Evolutionary conservation across 2,329 filamentous ascomycete species (phyloP), one percentile per base, ranked within the genome.

Genomic region (Hypoxylon sp.): DNA sequence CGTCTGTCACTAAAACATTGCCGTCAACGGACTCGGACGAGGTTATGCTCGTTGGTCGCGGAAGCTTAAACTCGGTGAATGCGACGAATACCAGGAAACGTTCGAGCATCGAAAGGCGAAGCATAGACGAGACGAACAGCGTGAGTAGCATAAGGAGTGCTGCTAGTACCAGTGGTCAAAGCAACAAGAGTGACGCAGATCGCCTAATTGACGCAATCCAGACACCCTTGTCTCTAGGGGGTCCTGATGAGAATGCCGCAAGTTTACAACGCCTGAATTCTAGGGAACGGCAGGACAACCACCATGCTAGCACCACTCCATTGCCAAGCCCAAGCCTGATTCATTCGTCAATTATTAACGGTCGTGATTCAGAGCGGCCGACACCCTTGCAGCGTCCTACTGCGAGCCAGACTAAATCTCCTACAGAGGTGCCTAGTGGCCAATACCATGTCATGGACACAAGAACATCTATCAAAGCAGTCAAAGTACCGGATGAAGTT

Each of bases 171-270:
- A 89, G 89, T 70, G 76, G 79, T 13, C 80, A 78, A 49, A 90
- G 88, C 72, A 80, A 76, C 40, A 84, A 82, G 73, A 90, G 88
- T 72, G 90, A 93, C 72, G 89, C 91, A 0, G 91, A 93, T 67
- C 83, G 91, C 30, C 81, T 94, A 11, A 93, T 93, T 25, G 87
- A 92, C 75, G 91, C 91, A 2, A 91, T 94, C 2, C 87, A 90
- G 73, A 89, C 87, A 10, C 87, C 91, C 0, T 79, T 88, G 1
- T 76, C 80, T 1, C 72, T 85, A 0, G 79, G 82, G 3, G 82
- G 83, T 13, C 60, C 73, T 0, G 81, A 82, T 6, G 67, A 72
- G 10, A 71, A 66, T 17, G 30, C 49, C 2, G 7, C 40, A 2
- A 20, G 40, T 22, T 17, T 73, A 33, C 70, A 72, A 11, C 75